Evolutionary conservation across 1,284 basidiomycete genomes (phyloP), one percentile per base, ranked within the genome.

Genomic region (Fomitopsis palustris): DNA sequence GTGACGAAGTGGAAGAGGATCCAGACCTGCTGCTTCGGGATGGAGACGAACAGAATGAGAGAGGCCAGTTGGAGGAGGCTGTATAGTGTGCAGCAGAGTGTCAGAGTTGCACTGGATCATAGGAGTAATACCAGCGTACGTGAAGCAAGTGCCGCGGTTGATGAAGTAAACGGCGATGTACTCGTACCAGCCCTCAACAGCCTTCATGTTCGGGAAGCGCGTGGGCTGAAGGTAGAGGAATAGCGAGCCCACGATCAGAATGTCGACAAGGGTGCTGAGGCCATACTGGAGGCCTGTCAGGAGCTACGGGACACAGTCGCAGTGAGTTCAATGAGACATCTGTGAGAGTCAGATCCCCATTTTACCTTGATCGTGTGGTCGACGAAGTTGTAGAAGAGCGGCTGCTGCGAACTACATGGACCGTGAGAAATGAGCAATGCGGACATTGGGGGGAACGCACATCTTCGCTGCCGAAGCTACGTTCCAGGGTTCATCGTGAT

Each of bases 1-100:
- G 69, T 58, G 14, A 75, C 53, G 70, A 77, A 76, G 58, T 77
- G 72, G 19, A 77, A 59, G 16, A 73, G 65, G 41, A 78, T 62
- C 77, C 76, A 77, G 42, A 64, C 66, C 51, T 64, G 72, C 39
- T 62, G 67, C 10, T 64, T 63, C 0, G 76, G 74, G n/a, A 67
- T 61, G 6, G 65, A 62, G 25, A 75, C 33, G 57, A 77, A 74
- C 14, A 67, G 57, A 16, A 63, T 55, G 16, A 70, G 39, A 33
- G 67, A 68, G 2, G 61, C 60, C 1, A 64, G 14, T 58, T 77
- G 76, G 3, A 64, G 23, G 52, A 70, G 3, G n/a, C 67, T 68
- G n/a, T n/a, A n/a, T n/a, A 35, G 4, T 12, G 25, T 25, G 43
- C 4, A 35, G n/a, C 17, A 17, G 1, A 27, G 1, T 9, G 42